Evolutionary conservation across 225 moss, liverwort and hornwort genomes (phyloP).

Genomic region (Climacium dendroides): DNA sequence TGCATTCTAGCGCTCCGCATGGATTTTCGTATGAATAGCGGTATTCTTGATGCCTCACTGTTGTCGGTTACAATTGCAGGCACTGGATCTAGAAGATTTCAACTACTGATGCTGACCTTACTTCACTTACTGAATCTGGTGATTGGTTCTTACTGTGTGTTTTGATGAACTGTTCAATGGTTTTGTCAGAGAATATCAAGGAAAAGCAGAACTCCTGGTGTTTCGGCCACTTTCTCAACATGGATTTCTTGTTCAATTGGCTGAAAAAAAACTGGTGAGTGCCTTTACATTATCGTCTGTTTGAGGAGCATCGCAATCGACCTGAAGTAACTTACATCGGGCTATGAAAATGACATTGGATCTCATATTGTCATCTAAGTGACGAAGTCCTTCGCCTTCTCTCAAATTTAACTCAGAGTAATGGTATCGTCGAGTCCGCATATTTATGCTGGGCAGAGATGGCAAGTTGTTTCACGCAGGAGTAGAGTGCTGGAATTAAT

Average conservation of each 20-base stretch:
- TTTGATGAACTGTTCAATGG: neutral
- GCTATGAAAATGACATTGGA: neutral
- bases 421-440: neutral
- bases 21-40: neutral
- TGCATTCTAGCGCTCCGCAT: neutral
- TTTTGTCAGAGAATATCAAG: slow-evolving; percentile 72
- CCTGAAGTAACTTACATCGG: neutral
- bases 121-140: neutral
- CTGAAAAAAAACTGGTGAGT: slow-evolving; percentile 83
- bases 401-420: neutral
- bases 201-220: slow-evolving; percentile 83
- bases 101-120: neutral
- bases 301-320: neutral
- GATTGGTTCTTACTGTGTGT: neutral
- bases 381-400: neutral
- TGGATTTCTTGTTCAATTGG: slow-evolving; percentile 87
- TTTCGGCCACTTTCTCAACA: slow-evolving; percentile 79
- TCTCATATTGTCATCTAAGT: neutral
- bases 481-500: neutral
- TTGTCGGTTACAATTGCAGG: neutral
- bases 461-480: neutral
- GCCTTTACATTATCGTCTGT: neutral
- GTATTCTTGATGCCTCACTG: neutral
- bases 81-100: neutral
- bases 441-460: neutral